These are phyloP conservation scores for Brassica nigra DNA, from an alignment of 345 rosid genomes.

Conservation along the genomic window DNA sequence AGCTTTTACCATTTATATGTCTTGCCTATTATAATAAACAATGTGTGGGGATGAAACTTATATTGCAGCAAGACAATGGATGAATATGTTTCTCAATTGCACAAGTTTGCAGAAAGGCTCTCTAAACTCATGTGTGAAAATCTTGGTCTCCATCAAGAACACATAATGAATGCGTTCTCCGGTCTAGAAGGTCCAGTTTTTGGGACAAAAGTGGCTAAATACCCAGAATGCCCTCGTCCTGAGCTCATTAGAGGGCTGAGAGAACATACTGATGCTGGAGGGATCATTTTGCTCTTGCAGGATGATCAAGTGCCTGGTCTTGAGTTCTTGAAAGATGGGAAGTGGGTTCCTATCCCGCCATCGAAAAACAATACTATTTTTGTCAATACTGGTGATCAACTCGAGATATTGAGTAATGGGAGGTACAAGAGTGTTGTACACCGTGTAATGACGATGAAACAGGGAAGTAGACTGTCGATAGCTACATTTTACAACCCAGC, in stretches of 20 bases:
- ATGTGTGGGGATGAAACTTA: not conserved
- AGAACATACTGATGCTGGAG: constrained; percentile 93
- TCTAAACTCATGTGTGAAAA: constrained; percentile 76
- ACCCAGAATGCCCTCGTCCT: constrained; percentile 77
- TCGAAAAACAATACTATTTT: constrained; percentile 80
- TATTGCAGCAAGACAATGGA: constrained; percentile 71
- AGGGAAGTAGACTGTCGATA: constrained; percentile 83
- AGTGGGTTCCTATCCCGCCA: constrained; percentile 80
- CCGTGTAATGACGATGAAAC: constrained; percentile 72
- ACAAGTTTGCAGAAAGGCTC: constrained; percentile 65
- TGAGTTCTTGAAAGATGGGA: constrained; percentile 75
- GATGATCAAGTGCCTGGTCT: constrained; percentile 93
- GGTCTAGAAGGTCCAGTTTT: constrained; percentile 72
- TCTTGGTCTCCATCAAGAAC: constrained; percentile 61
- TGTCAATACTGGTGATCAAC: constrained; percentile 77
- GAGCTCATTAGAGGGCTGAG: constrained; percentile 80
- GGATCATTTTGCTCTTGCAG: constrained; percentile 82
- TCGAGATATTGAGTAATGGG: constrained; percentile 87
- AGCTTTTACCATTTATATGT: constrained; percentile 5
- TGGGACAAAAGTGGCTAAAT: constrained; percentile 88
- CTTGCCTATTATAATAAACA: not conserved
- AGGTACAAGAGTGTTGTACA: constrained; percentile 73
- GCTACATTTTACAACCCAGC: constrained; percentile 92
- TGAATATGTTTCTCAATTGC: constrained; percentile 63
- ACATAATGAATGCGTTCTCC: constrained; percentile 58